Conservation (phyloP, 2,329 filamentous ascomycete species). For the Ascosphaera apis region DNA sequence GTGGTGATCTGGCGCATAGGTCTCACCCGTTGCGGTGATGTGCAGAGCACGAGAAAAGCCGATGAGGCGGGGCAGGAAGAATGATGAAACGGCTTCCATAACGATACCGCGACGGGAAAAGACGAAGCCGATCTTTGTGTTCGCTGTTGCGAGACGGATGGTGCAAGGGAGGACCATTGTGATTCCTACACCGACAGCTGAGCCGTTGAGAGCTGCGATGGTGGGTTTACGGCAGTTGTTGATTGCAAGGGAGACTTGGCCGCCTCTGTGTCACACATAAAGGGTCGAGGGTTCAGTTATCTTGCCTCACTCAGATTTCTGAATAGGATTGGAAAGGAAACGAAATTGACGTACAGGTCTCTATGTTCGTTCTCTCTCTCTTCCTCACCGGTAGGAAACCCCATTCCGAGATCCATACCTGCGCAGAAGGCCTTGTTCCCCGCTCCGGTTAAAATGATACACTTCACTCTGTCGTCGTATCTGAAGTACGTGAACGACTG, state of each 20-base stretch:
- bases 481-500: conserved; percentile 25
- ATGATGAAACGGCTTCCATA: conserved; percentile 50
- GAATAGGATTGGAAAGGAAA: neutral
- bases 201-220: conserved; percentile 31
- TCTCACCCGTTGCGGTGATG: conserved; percentile 41
- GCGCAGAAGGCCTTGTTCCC: conserved; percentile 29
- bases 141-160: conserved; percentile 31
- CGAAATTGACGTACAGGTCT: conserved; percentile 22
- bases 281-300: neutral
- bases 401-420: conserved; percentile 31
- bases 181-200: conserved; percentile 34
- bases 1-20: conserved; percentile 28
- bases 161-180: conserved; percentile 35
- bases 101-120: conserved; percentile 47
- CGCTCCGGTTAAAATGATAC: conserved; percentile 30
- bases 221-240: conserved; percentile 33
- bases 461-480: conserved; percentile 30
- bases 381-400: conserved; percentile 19
- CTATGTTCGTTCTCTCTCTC: conserved; percentile 26
- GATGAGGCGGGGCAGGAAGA: conserved; percentile 47
- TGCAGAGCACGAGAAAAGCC: conserved; percentile 41
- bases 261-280: conserved; percentile 10
- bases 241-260: conserved; percentile 28
- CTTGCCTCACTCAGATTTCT: neutral
- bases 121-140: conserved; percentile 49